Base-by-base conservation (phyloP, 2,329 filamentous ascomycete species). In the Aspergillus neotritici region DNA sequence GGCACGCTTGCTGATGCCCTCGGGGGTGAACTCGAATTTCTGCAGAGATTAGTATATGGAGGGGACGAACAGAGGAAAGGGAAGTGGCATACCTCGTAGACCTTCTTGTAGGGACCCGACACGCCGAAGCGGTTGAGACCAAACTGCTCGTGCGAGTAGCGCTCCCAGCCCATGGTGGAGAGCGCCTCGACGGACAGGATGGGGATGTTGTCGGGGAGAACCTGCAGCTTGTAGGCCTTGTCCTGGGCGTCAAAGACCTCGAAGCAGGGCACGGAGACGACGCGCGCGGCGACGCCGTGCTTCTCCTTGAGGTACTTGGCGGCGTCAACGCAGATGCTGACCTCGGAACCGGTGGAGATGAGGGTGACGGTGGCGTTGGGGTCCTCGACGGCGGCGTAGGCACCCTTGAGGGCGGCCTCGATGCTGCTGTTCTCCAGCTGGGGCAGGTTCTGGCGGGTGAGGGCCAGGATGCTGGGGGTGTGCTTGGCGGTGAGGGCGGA, bases 21-120 rank as follows among this genome's bases (percentile, higher is more conserved):
- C 91, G 41, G 93, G 87, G 38, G 91, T 98, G 78, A 98, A 97
- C 73, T 97, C 93, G 75, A 98, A 98, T 82, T 96, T 97, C 86
- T 94, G 39, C 2, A 25, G 13, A 39, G 29, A 21, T 55, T 42
- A 57, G 48, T 35, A 46, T 37, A 11, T 34, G 17, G 35, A 4
- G 9, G 11, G 25, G 6, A 31, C 10, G 25, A 25, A 38, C 47
- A 70, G 7, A 21, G 5, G 9, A 25, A 9, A 25, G 7, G 9
- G 2, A 6, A 6, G 21, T 6, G 21, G 3, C 79, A 72, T 76
- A 77, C 87, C 79, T 87, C 85, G 81, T 98, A 98, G 49, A 98
- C 89, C 63, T 97, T 84, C 84, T 91, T 91, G 79, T 97, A 97
- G 56, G 91, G 85, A 63, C 91, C 93, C 44, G 87, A 94, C 57